Base-by-base conservation (phyloP, 2,329 filamentous ascomycete genomes). In the Orbilia brochopaga region DNA sequence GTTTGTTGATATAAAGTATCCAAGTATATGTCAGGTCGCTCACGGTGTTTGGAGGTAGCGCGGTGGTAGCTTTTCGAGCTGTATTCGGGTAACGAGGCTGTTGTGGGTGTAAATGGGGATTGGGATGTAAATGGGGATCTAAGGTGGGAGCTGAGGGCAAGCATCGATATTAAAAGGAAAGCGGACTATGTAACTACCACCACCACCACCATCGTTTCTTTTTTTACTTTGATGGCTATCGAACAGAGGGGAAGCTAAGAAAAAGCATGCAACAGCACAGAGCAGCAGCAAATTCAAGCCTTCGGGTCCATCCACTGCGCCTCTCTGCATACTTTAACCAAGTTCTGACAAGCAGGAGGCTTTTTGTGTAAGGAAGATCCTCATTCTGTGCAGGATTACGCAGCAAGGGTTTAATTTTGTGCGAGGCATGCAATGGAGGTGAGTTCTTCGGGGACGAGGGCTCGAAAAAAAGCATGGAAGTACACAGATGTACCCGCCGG, bases 311-410 rank as follows among this genome's bases (percentile, higher is more conserved):
- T 57, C 51, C 37, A 70, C 65, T 70, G 65, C 65, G 58, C 65
- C 58, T 57, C 65, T 57, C 35, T 51, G 58, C 44, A 62, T 23
- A 52, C 30, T 52, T 60, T 60, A 60, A 21, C 57, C 56, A 59
- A 48, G 57, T 51, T 67, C 50, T 62, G 42, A 58, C 57, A 69
- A 64, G 53, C 52, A 69, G 57, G 51, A 62, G 57, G 51, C 21
- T 54, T 55, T 52, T 58, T 48, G 65, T 50, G 63, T 51, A 60
- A 66, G 62, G 56, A 56, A 44, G 46, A 61, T 52, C 57, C 44
- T 55, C 56, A 55, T 42, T 48, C 44, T 23, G 44, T 48, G 44
- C 44, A 48, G 44, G 44, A 48, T 50, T 63, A 44, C 52, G 53
- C 58, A 35, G 40, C 58, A 58, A 40, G 65, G 65, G 54, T 63